phyloP scores from a whole-genome alignment of 345 rosid genomes.

The Eucalyptus curtisii region DNA sequence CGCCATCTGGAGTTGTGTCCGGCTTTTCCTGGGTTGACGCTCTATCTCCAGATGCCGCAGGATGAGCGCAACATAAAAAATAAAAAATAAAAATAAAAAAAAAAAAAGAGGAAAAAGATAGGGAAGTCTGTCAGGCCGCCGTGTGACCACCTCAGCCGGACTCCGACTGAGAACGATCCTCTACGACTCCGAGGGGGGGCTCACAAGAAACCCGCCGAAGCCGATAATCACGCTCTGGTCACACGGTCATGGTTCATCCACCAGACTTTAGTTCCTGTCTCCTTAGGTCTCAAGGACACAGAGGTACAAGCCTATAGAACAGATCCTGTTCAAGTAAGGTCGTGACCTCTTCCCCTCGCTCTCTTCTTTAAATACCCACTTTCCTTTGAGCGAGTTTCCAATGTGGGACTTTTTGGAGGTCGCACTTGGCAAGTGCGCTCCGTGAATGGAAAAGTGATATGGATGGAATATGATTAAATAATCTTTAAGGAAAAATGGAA shows the following conservation, averaged over 20 bases:
- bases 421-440: neutral
- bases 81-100: too few relatives aligned
- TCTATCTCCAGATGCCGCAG: neutral
- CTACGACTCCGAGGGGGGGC: neutral
- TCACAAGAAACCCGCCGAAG: neutral
- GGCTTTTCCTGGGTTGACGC: constrained; percentile 5
- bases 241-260: neutral
- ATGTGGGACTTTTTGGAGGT: neutral
- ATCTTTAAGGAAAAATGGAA: neutral
- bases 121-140: neutral
- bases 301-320: neutral
- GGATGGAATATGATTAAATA: neutral
- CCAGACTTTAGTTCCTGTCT: neutral
- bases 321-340: neutral
- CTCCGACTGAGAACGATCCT: neutral
- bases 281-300: neutral
- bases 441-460: neutral
- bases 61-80: neutral
- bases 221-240: neutral
- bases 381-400: neutral
- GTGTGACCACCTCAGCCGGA: neutral
- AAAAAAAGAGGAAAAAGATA: too few relatives aligned
- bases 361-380: neutral
- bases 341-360: neutral
- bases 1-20: constrained; percentile 33